A percentile compares a stretch with the other conserved stretches of the same genome.
Evolutionary conservation across 768 basidiomycete genomes (phyloP).

Genomic region (Trametes cubensis): DNA sequence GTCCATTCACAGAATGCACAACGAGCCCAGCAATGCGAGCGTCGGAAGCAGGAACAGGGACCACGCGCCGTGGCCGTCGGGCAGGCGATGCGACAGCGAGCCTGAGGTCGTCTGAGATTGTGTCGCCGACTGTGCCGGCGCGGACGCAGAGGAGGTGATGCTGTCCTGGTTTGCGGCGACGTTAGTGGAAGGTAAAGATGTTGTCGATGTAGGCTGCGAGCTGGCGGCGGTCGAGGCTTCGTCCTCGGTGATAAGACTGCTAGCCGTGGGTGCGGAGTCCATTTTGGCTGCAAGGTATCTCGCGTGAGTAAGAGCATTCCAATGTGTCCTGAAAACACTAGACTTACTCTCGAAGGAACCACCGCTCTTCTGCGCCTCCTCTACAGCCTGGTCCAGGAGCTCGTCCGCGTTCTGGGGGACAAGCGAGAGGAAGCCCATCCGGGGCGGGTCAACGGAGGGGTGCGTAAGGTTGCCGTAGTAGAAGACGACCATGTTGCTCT

Average conservation of each 20-base stretch:
- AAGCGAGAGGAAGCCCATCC: constrained; percentile 72
- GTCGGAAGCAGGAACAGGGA: not conserved
- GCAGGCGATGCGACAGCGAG: constrained; percentile 8
- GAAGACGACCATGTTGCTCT: constrained; percentile 74
- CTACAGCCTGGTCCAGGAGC: constrained; percentile 41
- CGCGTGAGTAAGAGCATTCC: not conserved
- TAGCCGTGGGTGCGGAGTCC: constrained; percentile 17
- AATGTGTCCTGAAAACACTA: too few relatives aligned
- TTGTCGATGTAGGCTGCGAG: not conserved
- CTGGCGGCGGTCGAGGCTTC: not conserved
- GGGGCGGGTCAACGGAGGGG: constrained; percentile 68
- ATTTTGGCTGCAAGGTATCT: not conserved
- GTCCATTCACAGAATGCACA: constrained; percentile 19
- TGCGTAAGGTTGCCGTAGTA: constrained; percentile 74
- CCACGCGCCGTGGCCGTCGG: constrained; percentile 2
- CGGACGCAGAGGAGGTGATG: not conserved
- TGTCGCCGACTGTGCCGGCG: not conserved
- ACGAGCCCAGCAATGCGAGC: constrained; percentile 15
- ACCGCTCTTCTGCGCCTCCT: constrained; percentile 33
- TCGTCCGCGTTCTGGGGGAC: constrained; percentile 60
- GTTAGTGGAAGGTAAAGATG: not conserved
- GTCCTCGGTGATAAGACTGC: constrained; percentile 15
- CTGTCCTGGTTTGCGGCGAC: not conserved
- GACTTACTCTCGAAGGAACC: constrained; percentile 23
- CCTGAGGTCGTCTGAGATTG: constrained; percentile 2